These are phyloP conservation scores for Dipteronia sinensis DNA, from an alignment of 345 rosid genomes.

Conservation along the genomic window DNA sequence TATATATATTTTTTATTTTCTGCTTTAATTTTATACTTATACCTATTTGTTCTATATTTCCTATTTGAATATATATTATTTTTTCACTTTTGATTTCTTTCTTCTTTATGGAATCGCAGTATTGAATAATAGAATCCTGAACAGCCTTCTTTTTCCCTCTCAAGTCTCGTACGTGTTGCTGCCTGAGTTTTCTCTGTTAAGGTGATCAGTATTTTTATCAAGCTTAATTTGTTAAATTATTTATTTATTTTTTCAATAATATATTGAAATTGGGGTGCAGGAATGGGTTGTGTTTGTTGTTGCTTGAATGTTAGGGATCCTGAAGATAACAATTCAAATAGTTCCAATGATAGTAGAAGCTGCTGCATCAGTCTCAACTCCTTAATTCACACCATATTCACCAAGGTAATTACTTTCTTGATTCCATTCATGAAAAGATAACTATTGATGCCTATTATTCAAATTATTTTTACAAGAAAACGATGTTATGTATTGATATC, in stretches of 20 bases:
- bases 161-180: not conserved
- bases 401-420: conserved; percentile 13
- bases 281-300: conserved; percentile 26
- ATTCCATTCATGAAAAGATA: not conserved
- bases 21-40: no score
- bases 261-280: not conserved
- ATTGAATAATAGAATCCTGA: not conserved
- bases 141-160: no score
- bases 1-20: no score
- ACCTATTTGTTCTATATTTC: not conserved
- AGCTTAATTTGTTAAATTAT: not conserved
- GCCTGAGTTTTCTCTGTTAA: not conserved
- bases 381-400: not conserved
- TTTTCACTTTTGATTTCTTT: not conserved
- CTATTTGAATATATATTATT: not conserved
- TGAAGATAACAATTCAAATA: not conserved
- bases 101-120: not conserved
- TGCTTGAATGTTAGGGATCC: conserved; percentile 18
- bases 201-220: not conserved
- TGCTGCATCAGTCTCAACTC: not conserved
- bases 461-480: no score
- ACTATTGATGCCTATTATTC: no score
- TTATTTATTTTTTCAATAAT: not conserved
- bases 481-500: no score
- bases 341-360: not conserved